Base-by-base conservation (phyloP, 805 yeast genomes). In the Yarrowia sp. region DNA sequence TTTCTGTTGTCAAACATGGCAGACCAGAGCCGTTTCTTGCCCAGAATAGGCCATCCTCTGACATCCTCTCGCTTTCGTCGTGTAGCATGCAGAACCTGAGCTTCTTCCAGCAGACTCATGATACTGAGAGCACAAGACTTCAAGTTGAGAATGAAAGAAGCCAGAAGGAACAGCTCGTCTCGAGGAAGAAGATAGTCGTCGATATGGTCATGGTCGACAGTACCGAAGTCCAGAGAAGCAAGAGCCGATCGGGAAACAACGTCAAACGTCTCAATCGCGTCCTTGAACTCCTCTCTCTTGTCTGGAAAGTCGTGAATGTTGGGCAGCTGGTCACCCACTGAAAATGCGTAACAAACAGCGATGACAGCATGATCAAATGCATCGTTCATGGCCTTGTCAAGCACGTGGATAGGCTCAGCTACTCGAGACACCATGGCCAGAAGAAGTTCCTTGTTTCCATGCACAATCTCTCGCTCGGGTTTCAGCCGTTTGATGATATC, bases 61-160 rank as follows among this genome's bases (percentile, higher is more conserved):
- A 48, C 40, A 5, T 36, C 32, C 15, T 63, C 56, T 8, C 67
- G 38, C 14, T 63, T 48, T 10, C 36, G 46, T 2, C 67, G 45
- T 5, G 56, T 49, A 2, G 43, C 46, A 15, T 63, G 48, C 22
- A 63, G 40, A 5, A 11, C 26, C 12, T 48, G 56, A 26, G 67
- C 67, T 10, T 63, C 67, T 1, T 48, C 56, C 2, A 63, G 56
- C 38, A 63, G 14, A 10, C 22, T 11, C 56, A 63, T 26, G 45
- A 49, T 10, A 38, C 56, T 63, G 14, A 48, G 8, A 1, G 67
- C 67, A 22, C 55, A 52, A 2, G 67, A 48, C 56, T 63, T 63
- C 38, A 82, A 76, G 71, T 84, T 84, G 76, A 84, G 78, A 32
- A 84, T 69, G 72, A 84, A 84, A 0, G 86, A 83, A 0, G 87